Evolutionary conservation across 257 asterid genomes (phyloP), one percentile per base, ranked within the genome.

Genomic region (Paulownia fortunei): DNA sequence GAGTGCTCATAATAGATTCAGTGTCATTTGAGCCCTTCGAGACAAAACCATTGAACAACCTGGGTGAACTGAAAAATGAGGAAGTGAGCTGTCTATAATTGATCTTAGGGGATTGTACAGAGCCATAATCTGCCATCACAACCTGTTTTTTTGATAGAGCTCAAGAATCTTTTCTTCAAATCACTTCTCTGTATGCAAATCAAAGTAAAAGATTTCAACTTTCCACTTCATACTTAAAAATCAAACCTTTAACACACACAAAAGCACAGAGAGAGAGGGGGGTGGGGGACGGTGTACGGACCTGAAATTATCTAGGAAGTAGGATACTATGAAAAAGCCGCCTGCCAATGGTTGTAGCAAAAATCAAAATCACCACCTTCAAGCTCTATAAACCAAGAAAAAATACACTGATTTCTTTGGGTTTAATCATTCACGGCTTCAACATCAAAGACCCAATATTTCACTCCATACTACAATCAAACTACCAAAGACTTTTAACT

Each of bases 61-160:
- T 89, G 15, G 96, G 96, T 15, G 96, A 90, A 84, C 80, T 72
- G 76, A 94, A 87, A 34, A 89, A 66, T 27, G 98, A 86, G 54
- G 90, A 82, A 75, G 76, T 69, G n/a, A 79, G 80, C 68, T 67
- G 90, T 52, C 86, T 85, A 46, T 66, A 74, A 69, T 61, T 80
- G 54, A 74, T 86, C 67, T 72, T 87, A 10, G 89, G 84, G 36
- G 92, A 81, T 61, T 84, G 82, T 59, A 69, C 54, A 58, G 84
- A 79, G 21, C 81, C 84, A 78, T 80, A 71, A 63, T 89, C 97
- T 55, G 93, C 91, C 98, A 94, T 94, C 59, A 69, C 72, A 76
- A 77, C 73, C 46, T 77, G 81, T 15, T 54, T 67, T 80, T 37
- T 30, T 30, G n/a, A 37, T 19, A 5, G 16, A 44, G 56, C 39